Base-by-base conservation (phyloP, 352 stramenopile genomes). In the Globisporangium viniferum region DNA sequence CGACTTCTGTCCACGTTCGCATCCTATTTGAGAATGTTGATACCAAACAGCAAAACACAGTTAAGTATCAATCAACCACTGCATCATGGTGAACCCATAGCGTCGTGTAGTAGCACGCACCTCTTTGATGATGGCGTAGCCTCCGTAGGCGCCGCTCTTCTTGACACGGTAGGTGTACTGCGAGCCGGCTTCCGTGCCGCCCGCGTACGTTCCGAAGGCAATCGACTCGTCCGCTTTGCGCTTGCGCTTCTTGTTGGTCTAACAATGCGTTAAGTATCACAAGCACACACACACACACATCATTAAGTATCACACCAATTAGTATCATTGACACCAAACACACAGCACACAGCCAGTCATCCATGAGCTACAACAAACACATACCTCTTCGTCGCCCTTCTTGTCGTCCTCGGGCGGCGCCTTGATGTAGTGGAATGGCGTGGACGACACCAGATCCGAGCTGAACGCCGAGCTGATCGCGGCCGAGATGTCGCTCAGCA, bases 131-230 rank as follows among this genome's bases (percentile, higher is more conserved):
- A 97, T 90, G 5, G 88, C 78, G 63, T 97, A 97, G 14, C 90
- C 90, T 61, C 89, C 89, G 61, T 91, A 95, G 5, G 76, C 81
- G 49, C 89, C 86, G 53, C 79, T 82, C 70, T 97, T 97, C 71
- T 92, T 95, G 18, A 94, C 82, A 59, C 86, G 76, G 51, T 95
- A 95, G 36, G 82, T 91, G 33, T 79, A 82, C 41, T 89, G 74
- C 14, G 77, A 80, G 33, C 39, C 39, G 39, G 39, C 39, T 29
- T 91, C 79, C 3, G 87, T 95, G n/a, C 81, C 84, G 0, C 89
- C 88, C 0, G 91, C 89, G 70, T 97, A 97, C 5, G 90, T 97
- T 5, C 89, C 90, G 59, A 96, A 97, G 1, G 89, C 90, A 54
- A 76, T 77, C 36, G 73, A 63, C 62, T 94, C 80, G 67, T 94